A percentile compares a stretch with the other conserved stretches of the same genome.
Conservation (phyloP, 176 grass and related monocot genomes). For the Zea luxurians region DNA sequence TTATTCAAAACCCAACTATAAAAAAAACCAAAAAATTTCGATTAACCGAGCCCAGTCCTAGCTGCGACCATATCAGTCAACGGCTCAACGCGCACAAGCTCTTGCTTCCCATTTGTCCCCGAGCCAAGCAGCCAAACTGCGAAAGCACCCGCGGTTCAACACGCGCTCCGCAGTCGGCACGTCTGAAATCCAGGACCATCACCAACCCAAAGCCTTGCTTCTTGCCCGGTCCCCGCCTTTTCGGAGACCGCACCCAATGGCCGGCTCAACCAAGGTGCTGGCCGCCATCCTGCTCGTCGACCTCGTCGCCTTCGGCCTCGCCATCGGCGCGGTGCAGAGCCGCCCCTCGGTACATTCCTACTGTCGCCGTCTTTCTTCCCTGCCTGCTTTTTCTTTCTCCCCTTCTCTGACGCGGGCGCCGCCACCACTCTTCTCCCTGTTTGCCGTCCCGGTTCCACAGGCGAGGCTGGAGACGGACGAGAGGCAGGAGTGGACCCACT, state of each 20-base stretch:
- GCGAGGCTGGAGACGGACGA: constrained; percentile 61
- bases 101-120: background rate
- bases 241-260: constrained; percentile 47
- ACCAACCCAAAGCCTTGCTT: background rate
- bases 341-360: constrained; percentile 50
- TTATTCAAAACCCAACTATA: too few relatives aligned
- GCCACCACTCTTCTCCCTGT: background rate
- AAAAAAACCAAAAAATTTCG: too few relatives aligned
- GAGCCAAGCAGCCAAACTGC: background rate
- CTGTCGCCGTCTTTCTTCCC: background rate
- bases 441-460: constrained; percentile 32
- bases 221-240: background rate
- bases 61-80: too few relatives aligned
- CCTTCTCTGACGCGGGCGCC: background rate
- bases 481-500: constrained; percentile 71
- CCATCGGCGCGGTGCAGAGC: constrained; percentile 76
- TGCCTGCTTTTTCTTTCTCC: background rate
- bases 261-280: constrained; percentile 47
- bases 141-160: background rate
- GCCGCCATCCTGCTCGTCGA: constrained; percentile 58
- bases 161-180: constrained; percentile 6
- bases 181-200: background rate
- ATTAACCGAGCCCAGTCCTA: too few relatives aligned
- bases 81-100: too few relatives aligned
- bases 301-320: constrained; percentile 71